Evolutionary conservation across 371 early-diverging fungal genomes (phyloP).

Genomic region (Mortierella sp.): DNA sequence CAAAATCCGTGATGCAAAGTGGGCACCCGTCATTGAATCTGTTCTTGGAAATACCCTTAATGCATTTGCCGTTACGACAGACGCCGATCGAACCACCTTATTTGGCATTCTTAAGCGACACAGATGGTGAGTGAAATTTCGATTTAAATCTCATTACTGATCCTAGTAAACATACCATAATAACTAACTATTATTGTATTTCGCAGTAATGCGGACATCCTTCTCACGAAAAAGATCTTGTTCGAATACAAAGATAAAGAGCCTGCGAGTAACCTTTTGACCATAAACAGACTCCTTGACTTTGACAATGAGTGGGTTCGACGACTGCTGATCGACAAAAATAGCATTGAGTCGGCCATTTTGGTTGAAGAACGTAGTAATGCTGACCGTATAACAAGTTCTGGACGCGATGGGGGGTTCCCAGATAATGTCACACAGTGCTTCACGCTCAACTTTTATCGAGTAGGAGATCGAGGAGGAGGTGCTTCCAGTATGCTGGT

Average conservation of each 20-base stretch:
- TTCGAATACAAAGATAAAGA: slow-evolving; percentile 83
- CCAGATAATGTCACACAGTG: slow-evolving; percentile 82
- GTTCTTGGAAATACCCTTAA: slow-evolving; percentile 76
- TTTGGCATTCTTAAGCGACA: slow-evolving; percentile 63
- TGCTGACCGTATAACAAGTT: slow-evolving; percentile 81
- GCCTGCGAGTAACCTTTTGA: slow-evolving; percentile 72
- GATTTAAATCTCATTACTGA: background rate
- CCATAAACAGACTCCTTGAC: slow-evolving; percentile 78
- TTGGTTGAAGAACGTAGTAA: slow-evolving; percentile 77
- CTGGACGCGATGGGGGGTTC: slow-evolving; percentile 55
- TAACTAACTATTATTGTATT: background rate
- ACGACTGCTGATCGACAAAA: slow-evolving; percentile 80
- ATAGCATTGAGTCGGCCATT: slow-evolving; percentile 82
- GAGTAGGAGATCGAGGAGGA: slow-evolving; percentile 73
- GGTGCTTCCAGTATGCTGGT: slow-evolving; percentile 55
- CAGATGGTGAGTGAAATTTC: slow-evolving; percentile 56
- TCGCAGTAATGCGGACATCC: slow-evolving; percentile 60
- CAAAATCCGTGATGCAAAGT: slow-evolving; percentile 74
- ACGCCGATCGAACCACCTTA: slow-evolving; percentile 74
- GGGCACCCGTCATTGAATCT: slow-evolving; percentile 77
- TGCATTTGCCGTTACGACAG: slow-evolving; percentile 82
- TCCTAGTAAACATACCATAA: background rate
- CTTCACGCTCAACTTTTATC: slow-evolving; percentile 72
- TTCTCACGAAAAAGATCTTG: slow-evolving; percentile 71
- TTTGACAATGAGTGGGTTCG: slow-evolving; percentile 82